phyloP scores from a whole-genome alignment of 2,329 filamentous ascomycete genomes.

The Exophiala bonariae region DNA sequence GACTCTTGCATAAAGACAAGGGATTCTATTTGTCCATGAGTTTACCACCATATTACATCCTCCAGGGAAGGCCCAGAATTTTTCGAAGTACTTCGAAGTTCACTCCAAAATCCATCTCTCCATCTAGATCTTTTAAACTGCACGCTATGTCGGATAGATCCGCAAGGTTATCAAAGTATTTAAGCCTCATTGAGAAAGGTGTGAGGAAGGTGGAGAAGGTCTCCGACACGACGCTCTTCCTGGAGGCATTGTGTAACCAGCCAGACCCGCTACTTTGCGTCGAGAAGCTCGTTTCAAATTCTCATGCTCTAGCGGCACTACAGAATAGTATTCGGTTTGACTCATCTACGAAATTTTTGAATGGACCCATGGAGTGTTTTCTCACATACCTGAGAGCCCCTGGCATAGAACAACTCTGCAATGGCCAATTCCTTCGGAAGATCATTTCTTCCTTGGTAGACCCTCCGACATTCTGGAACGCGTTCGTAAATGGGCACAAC shows the following conservation, averaged over 20 bases:
- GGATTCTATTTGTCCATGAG: no score
- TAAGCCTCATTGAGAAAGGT: constrained; percentile 41
- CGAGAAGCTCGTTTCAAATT: constrained; percentile 41
- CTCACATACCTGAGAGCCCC: constrained; percentile 44
- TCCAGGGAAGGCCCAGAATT: no score
- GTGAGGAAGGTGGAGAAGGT: constrained; percentile 38
- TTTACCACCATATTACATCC: no score
- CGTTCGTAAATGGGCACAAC: constrained; percentile 39
- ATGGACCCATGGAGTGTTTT: constrained; percentile 38
- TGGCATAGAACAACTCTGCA: constrained; percentile 49
- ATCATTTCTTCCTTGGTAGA: constrained; percentile 50
- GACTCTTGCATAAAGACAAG: no score
- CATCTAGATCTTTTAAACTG: no score
- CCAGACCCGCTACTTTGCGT: constrained; percentile 41
- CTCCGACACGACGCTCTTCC: constrained; percentile 44
- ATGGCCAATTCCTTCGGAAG: constrained; percentile 51
- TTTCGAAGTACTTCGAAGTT: no score
- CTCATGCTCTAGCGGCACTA: constrained; percentile 37
- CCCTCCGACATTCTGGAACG: constrained; percentile 58
- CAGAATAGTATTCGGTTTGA: constrained; percentile 46
- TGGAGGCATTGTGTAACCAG: constrained; percentile 51
- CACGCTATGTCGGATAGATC: constrained; percentile 8
- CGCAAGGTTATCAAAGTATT: constrained; percentile 41
- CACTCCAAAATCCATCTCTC: no score
- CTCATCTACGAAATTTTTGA: constrained; percentile 45